phyloP scores from a whole-genome alignment of 371 early-diverging fungal genomes.

The Phascolomyces articulosus region DNA sequence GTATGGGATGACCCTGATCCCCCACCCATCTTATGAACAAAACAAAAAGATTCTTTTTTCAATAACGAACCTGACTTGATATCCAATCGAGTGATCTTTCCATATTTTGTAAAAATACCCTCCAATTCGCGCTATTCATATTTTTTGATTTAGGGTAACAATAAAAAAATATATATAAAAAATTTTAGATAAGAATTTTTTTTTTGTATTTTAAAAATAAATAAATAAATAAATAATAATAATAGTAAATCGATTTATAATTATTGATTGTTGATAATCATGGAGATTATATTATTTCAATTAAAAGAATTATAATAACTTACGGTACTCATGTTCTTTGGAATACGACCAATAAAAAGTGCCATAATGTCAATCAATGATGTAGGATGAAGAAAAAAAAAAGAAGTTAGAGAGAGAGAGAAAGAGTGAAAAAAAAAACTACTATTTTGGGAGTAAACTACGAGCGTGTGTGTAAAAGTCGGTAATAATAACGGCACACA shows the following conservation, averaged over 20 bases:
- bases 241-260: too few species aligned
- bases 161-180: neutral
- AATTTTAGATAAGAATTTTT: neutral
- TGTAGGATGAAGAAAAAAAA: conserved; percentile 8
- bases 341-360: conserved; percentile 46
- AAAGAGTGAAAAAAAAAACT: neutral
- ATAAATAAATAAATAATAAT: too few species aligned
- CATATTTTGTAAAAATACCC: conserved; percentile 74
- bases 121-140: conserved; percentile 68
- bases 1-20: neutral
- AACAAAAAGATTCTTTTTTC: neutral
- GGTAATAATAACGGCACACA: too few species aligned
- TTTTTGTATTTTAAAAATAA: neutral
- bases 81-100: conserved; percentile 74
- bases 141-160: neutral
- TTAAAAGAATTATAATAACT: neutral
- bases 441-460: too few species aligned
- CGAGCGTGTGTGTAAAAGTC: too few species aligned
- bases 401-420: conserved; percentile 1
- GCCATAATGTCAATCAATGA: conserved; percentile 40
- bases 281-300: too few species aligned
- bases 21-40: too few species aligned
- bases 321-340: conserved; percentile 40
- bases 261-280: too few species aligned
- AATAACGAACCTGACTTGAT: conserved; percentile 55